Evolutionary conservation across 768 basidiomycete genomes (phyloP), one percentile per base, ranked within the genome.

Genomic region (Russula brevipes): DNA sequence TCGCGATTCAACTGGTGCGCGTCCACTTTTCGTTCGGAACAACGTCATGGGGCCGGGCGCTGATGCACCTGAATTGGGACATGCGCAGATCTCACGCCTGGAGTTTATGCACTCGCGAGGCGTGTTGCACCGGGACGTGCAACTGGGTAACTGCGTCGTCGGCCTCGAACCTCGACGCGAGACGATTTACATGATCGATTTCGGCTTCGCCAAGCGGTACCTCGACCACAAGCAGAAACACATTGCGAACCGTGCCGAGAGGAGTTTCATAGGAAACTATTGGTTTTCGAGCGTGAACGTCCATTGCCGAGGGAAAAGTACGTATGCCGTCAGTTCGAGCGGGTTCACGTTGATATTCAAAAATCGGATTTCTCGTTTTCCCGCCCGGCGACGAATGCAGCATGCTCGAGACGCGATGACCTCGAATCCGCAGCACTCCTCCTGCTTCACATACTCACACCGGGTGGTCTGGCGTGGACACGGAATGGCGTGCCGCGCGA

Each of bases 261-360:
- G 84, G 46, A 85, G 89, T 69, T 91, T 91, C 66, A 84, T 91
- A 57, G 89, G 89, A 31, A 91, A 91, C 71, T 91, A 90, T 70
- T 91, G 88, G 87, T 91, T 91, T 71, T 85, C 83, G 52, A 87
- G 89, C 11, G 81, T 91, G 4, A 82, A 81, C 45, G 89, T 91
- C 11, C 89, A 91, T 72, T 91, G 89, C 68, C 82, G 83, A 53
- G 86, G 86, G 58, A 85, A 83, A 79, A 87, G 89, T 87, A 53
- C 45, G 73, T 62, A 39, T 38, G 19, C 39, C 39, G 46, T 46
- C 42, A 53, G 54, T 31, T 6, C 16, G 5, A 16, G 11, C 42
- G n/a, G 19, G 10, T 19, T 33, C 24, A 12, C 41, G 30, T 6
- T 16, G 16, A 41, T 10, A 16, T 41, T 19, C 59, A 65, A 47